Conservation (phyloP, 768 basidiomycete species). For the Trametes sanguinea region DNA sequence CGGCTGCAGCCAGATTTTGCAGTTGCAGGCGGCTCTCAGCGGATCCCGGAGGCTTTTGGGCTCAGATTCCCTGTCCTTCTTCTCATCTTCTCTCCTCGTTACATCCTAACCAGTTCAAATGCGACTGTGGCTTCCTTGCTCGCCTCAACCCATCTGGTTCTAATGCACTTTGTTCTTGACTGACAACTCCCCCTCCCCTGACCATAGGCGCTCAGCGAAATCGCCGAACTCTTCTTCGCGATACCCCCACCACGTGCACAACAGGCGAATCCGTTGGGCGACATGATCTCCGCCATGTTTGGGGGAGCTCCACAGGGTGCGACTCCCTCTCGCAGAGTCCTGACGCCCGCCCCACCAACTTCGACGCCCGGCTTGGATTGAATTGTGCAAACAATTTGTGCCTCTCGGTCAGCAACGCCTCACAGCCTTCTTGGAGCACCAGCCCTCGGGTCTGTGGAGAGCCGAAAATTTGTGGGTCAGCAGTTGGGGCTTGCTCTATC, state of each 20-base stretch:
- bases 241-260: constrained; percentile 76
- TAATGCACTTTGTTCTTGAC: constrained; percentile 14
- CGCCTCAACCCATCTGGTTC: constrained; percentile 8
- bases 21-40: constrained; percentile 1
- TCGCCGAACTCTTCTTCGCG: constrained; percentile 80
- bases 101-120: constrained; percentile 14
- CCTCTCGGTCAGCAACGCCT: neutral
- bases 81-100: constrained; percentile 2
- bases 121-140: constrained; percentile 8
- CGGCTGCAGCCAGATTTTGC: constrained; percentile 6
- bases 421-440: constrained; percentile 4
- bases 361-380: constrained; percentile 48
- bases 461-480: constrained; percentile 6
- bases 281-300: constrained; percentile 87
- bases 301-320: constrained; percentile 58
- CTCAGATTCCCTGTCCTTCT: constrained; percentile 5
- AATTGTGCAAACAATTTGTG: constrained; percentile 7
- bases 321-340: constrained; percentile 42
- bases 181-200: constrained; percentile 10
- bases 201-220: constrained; percentile 61
- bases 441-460: constrained; percentile 1
- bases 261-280: constrained; percentile 79
- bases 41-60: constrained; percentile 6
- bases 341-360: constrained; percentile 45
- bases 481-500: neutral